Conservation (phyloP, 2,329 filamentous ascomycete species). For the Fusarium sp. region DNA sequence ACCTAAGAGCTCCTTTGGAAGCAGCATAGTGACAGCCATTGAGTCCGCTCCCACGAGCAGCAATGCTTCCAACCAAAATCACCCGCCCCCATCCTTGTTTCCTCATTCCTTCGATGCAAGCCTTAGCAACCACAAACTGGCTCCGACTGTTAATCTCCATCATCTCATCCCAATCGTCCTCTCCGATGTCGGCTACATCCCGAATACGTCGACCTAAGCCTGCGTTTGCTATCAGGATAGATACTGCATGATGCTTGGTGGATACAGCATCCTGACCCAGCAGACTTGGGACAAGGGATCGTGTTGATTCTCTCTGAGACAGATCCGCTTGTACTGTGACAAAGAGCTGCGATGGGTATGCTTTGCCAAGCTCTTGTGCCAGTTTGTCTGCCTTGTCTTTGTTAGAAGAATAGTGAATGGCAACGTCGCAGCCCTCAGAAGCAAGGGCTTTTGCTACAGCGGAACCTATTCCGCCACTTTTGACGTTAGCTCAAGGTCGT, state of each 20-base stretch:
- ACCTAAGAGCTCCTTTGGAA: constrained; percentile 50
- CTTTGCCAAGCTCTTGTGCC: constrained; percentile 37
- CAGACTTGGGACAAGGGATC: constrained; percentile 3
- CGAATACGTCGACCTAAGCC: constrained; percentile 52
- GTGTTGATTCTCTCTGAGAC: constrained; percentile 24
- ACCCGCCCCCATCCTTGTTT: constrained; percentile 50
- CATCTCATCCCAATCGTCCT: constrained; percentile 54
- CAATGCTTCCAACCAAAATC: constrained; percentile 52
- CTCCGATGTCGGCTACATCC: constrained; percentile 50
- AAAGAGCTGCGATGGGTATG: constrained; percentile 7
- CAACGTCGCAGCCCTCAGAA: constrained; percentile 53
- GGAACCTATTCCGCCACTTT: constrained; percentile 54
- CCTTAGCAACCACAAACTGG: constrained; percentile 52
- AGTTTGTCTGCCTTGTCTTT: constrained; percentile 50
- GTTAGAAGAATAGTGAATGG: constrained; percentile 52
- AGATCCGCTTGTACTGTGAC: constrained; percentile 19
- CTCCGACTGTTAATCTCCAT: constrained; percentile 53
- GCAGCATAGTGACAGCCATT: constrained; percentile 55
- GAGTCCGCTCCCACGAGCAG: constrained; percentile 50
- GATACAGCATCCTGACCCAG: constrained; percentile 1
- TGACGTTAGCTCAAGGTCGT: neutral
- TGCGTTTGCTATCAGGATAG: constrained; percentile 51
- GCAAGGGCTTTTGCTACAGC: constrained; percentile 50
- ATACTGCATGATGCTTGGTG: constrained; percentile 46
- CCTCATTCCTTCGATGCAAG: constrained; percentile 50